Conservation (phyloP, 192 early-diverging fungal species). For the Lobosporangium transversale region DNA sequence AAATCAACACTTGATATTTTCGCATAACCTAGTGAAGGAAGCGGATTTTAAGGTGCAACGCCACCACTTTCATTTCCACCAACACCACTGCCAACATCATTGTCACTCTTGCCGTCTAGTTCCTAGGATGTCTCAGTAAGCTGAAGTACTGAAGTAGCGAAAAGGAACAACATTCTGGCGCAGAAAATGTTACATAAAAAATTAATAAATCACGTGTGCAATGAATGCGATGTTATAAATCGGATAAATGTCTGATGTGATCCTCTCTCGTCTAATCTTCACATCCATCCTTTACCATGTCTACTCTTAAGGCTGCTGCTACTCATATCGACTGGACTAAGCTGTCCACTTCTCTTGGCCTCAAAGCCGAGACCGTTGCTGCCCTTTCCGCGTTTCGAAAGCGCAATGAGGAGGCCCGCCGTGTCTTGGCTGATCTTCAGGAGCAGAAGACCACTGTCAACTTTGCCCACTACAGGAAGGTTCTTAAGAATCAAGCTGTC, state of each 20-base stretch:
- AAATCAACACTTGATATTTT: too few relatives aligned
- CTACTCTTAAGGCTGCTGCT: conserved; percentile 60
- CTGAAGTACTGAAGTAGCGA: too few relatives aligned
- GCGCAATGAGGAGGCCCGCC: conserved; percentile 90
- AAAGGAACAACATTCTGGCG: too few relatives aligned
- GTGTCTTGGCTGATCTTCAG: conserved; percentile 82
- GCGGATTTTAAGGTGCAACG: too few relatives aligned
- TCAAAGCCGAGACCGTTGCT: conserved; percentile 89
- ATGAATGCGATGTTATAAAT: too few relatives aligned
- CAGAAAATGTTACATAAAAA: too few relatives aligned
- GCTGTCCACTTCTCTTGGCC: conserved; percentile 78
- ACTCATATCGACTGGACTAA: conserved; percentile 89
- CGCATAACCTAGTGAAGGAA: too few relatives aligned
- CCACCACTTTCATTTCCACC: too few relatives aligned
- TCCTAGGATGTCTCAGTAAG: too few relatives aligned
- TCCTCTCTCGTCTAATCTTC: neutral
- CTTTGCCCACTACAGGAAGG: conserved; percentile 86
- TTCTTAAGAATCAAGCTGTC: conserved; percentile 92
- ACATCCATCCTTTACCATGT: conserved; percentile 26
- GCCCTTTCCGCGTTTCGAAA: conserved; percentile 92
- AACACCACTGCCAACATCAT: too few relatives aligned
- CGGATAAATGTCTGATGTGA: neutral
- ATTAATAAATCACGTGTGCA: too few relatives aligned
- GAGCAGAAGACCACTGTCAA: conserved; percentile 85
- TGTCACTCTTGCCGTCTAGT: too few relatives aligned